Conservation (phyloP, 2,329 filamentous ascomycete species). For the Diplodia seriata region DNA sequence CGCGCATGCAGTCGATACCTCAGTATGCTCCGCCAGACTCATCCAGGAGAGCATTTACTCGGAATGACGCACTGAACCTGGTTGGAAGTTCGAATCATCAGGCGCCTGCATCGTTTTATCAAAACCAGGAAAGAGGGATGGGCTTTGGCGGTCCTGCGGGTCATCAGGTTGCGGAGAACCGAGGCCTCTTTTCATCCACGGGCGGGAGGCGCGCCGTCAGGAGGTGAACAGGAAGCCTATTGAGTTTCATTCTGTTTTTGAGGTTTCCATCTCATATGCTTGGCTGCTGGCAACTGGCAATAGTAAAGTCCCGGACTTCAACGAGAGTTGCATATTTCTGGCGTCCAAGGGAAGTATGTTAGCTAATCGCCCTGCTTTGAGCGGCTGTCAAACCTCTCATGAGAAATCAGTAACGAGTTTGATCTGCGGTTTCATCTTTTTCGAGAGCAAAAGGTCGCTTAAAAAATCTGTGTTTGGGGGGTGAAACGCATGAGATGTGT, state of each 20-base stretch:
- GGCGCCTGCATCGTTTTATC: conserved; percentile 5
- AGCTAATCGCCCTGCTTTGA: background rate
- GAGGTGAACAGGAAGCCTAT: background rate
- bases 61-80: conserved; percentile 5
- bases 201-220: conserved; percentile 18
- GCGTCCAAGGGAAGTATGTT: background rate
- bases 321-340: background rate
- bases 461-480: background rate
- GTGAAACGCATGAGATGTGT: background rate
- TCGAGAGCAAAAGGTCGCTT: background rate
- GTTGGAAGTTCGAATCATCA: background rate
- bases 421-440: background rate
- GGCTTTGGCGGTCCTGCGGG: background rate
- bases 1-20: background rate
- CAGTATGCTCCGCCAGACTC: background rate
- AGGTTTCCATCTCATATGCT: background rate
- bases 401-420: background rate
- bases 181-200: conserved; percentile 17
- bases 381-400: background rate
- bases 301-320: background rate
- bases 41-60: background rate
- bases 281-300: background rate
- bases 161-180: background rate
- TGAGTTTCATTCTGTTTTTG: background rate
- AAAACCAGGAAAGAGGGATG: conserved; percentile 1